Base-by-base conservation (phyloP, 805 yeast genomes). In the Kluyveromyces lactis region DNA sequence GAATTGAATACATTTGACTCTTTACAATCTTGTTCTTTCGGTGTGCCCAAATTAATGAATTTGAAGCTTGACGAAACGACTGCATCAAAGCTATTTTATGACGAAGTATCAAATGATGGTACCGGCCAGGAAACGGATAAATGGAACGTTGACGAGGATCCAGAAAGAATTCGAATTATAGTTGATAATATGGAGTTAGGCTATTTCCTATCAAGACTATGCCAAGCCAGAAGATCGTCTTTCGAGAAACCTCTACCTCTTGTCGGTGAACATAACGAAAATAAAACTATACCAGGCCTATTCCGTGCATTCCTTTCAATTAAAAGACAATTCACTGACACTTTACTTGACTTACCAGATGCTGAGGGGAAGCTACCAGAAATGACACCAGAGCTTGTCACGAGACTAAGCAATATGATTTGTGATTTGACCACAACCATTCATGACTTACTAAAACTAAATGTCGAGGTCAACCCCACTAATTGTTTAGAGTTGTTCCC, bases 21-120 rank as follows among this genome's bases (percentile, higher is more conserved):
- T n/a, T 46, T 77, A 16, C 73, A 73, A 44, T 59, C 76, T 12
- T 53, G 77, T 19, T 64, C 72, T 17, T 75, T 68, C 58, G 83
- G 82, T 6, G 56, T 59, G 1, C 75, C 72, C 17, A 55, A 57
- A 40, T 39, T 60, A 34, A 50, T 59, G 17, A 52, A 51, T 31
- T 50, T 59, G 2, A 54, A 60, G 9, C 46, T 58, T 17, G 45
- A 45, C 15, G 51, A 48, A 1, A 30, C 45, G 7, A 41, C 50
- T 15, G 47, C 44, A 7, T 42, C 42, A 17, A 50, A 52, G 26
- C 38, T 45, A 30, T 38, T 21, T 35, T 29, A 33, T 13, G 26
- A 27, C 13, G 42, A 39, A 12, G 31, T 24, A 18, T 3, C 24
- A 18, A 19, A 19, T 9, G 19, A 26, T 21, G 13, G 28, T 16